Conservation (phyloP, 441 rosid species). For the Corymbia calophylla region DNA sequence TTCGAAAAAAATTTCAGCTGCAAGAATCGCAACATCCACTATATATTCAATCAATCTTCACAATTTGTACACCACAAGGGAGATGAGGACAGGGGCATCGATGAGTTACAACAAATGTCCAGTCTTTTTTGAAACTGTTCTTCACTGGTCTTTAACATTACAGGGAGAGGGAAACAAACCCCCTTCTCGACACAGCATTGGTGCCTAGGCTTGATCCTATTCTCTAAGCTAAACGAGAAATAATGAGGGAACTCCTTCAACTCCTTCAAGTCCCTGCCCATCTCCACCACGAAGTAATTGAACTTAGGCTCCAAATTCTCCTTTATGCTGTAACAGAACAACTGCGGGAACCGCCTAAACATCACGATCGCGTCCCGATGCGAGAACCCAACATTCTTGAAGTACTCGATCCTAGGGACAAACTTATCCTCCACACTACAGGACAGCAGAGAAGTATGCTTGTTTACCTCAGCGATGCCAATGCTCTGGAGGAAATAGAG, state of each 20-base stretch:
- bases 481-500: conserved; percentile 71
- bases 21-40: neutral
- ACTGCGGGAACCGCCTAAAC: conserved; percentile 73
- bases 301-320: conserved; percentile 67
- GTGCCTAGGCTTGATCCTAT: conserved; percentile 78
- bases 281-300: conserved; percentile 59
- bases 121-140: conserved; percentile 42
- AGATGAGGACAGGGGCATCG: conserved; percentile 47
- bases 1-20: neutral
- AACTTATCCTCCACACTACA: conserved; percentile 76
- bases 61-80: conserved; percentile 45
- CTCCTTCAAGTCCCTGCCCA: conserved; percentile 80
- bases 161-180: conserved; percentile 53
- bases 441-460: conserved; percentile 58
- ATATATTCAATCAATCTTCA: conserved; percentile 21
- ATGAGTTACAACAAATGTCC: conserved; percentile 61
- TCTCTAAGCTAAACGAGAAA: conserved; percentile 77
- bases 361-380: conserved; percentile 37
- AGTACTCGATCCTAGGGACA: conserved; percentile 56
- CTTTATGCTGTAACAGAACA: conserved; percentile 65
- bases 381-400: conserved; percentile 56
- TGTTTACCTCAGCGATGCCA: conserved; percentile 58
- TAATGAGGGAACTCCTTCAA: conserved; percentile 73
- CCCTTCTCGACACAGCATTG: conserved; percentile 62
- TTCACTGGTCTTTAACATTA: conserved; percentile 56